phyloP scores from a whole-genome alignment of 2,329 filamentous ascomycete species.

The Thielaviopsis punctulata region DNA sequence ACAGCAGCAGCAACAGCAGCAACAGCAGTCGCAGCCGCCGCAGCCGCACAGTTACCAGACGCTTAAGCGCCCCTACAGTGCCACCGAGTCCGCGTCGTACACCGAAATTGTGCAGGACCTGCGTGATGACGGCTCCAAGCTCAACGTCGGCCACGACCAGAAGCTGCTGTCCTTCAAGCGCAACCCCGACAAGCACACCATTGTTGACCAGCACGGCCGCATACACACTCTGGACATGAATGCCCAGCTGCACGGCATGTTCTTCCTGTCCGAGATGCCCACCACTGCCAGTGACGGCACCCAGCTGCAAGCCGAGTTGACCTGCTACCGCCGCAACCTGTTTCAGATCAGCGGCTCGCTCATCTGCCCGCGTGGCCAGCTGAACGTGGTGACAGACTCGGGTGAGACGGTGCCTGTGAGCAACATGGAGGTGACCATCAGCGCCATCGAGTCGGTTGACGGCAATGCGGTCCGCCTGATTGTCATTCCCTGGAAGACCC shows the following conservation, averaged over 20 bases:
- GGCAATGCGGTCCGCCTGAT: slow-evolving; percentile 85
- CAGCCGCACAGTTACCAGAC: slow-evolving; percentile 34
- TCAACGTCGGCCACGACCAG: slow-evolving; percentile 42
- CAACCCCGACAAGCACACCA: slow-evolving; percentile 40
- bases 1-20: slow-evolving; percentile 35
- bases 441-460: slow-evolving; percentile 87
- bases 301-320: slow-evolving; percentile 60
- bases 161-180: slow-evolving; percentile 42
- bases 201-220: slow-evolving; percentile 40
- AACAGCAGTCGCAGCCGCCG: slow-evolving; percentile 28
- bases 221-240: slow-evolving; percentile 45
- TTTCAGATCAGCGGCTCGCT: slow-evolving; percentile 91
- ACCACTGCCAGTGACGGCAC: slow-evolving; percentile 41
- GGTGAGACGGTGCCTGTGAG: slow-evolving; percentile 71
- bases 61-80: slow-evolving; percentile 39
- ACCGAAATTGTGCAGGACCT: slow-evolving; percentile 45
- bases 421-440: slow-evolving; percentile 72
- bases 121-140: slow-evolving; percentile 38
- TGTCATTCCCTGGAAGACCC: slow-evolving; percentile 95
- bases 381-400: slow-evolving; percentile 68
- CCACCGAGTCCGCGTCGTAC: slow-evolving; percentile 32
- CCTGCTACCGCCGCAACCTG: slow-evolving; percentile 86
- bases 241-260: slow-evolving; percentile 75
- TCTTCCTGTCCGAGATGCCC: slow-evolving; percentile 69
- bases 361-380: slow-evolving; percentile 58